A percentile compares a stretch with the other conserved stretches of the same genome.
Evolutionary conservation across 768 basidiomycete species (phyloP).

Genomic region (Mycena floridula): DNA sequence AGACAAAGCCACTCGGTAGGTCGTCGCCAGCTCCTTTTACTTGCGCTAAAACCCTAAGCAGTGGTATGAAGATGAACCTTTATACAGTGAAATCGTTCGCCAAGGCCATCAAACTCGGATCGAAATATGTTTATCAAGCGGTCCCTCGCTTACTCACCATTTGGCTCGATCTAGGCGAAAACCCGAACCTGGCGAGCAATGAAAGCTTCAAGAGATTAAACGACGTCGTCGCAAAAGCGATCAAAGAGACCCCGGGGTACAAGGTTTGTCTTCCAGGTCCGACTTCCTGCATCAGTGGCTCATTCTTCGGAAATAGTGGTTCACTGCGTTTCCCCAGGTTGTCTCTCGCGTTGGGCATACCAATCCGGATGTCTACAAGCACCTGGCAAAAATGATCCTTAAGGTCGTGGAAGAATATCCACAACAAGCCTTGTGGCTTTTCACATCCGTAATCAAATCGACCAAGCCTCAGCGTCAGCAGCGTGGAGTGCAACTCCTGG

Average conservation of each 20-base stretch:
- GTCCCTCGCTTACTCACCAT: constrained; percentile 90
- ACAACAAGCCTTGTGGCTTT: constrained; percentile 89
- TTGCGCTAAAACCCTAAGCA: constrained; percentile 15
- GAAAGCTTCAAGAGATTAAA: constrained; percentile 53
- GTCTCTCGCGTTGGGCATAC: constrained; percentile 86
- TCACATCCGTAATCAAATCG: constrained; percentile 83
- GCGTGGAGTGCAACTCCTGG: constrained; percentile 55
- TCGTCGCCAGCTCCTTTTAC: not conserved
- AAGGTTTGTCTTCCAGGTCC: constrained; percentile 43
- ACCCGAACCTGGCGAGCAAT: constrained; percentile 12
- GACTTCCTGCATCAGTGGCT: not conserved
- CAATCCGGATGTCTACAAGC: constrained; percentile 50
- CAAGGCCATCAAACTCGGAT: constrained; percentile 71
- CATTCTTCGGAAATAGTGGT: constrained; percentile 59
- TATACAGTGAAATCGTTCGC: constrained; percentile 63
- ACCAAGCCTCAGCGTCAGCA: constrained; percentile 53
- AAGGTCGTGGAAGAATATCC: constrained; percentile 79
- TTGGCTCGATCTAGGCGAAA: constrained; percentile 89
- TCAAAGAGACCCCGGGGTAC: constrained; percentile 64
- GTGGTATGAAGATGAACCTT: constrained; percentile 57
- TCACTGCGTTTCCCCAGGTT: constrained; percentile 93
- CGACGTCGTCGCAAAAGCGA: constrained; percentile 43
- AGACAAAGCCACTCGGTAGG: constrained; percentile 44
- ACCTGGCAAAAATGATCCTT: constrained; percentile 62
- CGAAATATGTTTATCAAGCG: constrained; percentile 95